These are phyloP conservation scores for Leucaena leucocephala DNA, from an alignment of 306 rosid genomes.

Conservation along the genomic window DNA sequence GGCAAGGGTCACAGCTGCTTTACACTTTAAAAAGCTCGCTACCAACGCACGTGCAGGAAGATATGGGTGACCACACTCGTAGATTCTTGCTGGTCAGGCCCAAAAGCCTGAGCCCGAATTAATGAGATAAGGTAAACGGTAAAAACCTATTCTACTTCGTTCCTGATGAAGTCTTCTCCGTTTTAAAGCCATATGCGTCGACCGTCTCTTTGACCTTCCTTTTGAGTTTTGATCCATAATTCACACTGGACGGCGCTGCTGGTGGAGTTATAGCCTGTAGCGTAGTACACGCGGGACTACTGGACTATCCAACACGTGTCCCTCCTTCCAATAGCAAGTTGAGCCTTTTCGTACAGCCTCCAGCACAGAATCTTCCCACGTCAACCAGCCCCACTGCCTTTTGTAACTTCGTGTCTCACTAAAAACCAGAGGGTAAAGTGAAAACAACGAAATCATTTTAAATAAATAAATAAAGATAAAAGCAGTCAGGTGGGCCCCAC, in stretches of 20 bases:
- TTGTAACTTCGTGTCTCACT: neutral
- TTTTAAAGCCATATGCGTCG: neutral
- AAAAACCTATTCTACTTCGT: neutral
- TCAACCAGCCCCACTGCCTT: neutral
- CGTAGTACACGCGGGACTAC: neutral
- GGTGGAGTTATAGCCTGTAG: neutral
- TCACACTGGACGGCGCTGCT: conserved; percentile 26
- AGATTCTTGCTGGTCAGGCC: neutral
- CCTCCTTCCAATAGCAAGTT: conserved; percentile 8
- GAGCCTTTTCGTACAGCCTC: conserved; percentile 35
- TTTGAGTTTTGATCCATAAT: no score
- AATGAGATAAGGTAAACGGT: neutral
- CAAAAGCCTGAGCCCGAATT: neutral
- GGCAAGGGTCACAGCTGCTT: neutral
- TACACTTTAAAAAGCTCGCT: neutral
- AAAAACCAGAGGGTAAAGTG: neutral
- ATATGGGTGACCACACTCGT: neutral
- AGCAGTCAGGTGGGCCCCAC: neutral
- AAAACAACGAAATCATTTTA: neutral
- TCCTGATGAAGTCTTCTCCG: neutral
- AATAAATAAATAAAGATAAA: neutral
- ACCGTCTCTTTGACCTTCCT: no score
- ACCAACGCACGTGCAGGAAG: neutral
- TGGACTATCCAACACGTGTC: conserved; percentile 43
- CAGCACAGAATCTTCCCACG: conserved; percentile 38